Conservation (phyloP, 1,284 basidiomycete species). For the Meira miltonrushii region DNA sequence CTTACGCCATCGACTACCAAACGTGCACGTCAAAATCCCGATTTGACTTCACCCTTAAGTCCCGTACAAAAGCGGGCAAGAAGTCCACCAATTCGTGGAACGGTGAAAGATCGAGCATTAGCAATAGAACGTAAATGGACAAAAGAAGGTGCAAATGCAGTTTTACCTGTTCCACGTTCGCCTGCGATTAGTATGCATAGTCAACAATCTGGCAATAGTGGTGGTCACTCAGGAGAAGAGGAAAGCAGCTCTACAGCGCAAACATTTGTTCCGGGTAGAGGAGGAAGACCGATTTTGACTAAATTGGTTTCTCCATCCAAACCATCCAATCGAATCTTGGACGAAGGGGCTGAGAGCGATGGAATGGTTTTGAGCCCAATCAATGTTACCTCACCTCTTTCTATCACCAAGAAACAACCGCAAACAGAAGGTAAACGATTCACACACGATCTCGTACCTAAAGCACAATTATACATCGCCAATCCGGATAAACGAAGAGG, state of each 20-base stretch:
- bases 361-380: not conserved
- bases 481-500: constrained; percentile 25
- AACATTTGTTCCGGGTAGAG: constrained; percentile 7
- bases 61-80: constrained; percentile 13
- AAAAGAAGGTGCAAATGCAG: constrained; percentile 1
- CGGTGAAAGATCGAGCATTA: constrained; percentile 30
- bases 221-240: not conserved
- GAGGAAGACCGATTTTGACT: constrained; percentile 8
- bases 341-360: not conserved
- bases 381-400: not conserved
- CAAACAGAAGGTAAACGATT: constrained; percentile 8
- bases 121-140: constrained; percentile 27
- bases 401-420: not conserved
- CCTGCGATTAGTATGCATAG: not conserved
- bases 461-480: constrained; percentile 38
- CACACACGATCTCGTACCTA: constrained; percentile 30
- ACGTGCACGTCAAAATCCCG: constrained; percentile 31
- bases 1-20: constrained; percentile 42
- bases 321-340: not conserved
- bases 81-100: constrained; percentile 7
- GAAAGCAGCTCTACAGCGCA: not conserved
- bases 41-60: constrained; percentile 30
- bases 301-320: not conserved
- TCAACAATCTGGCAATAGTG: not conserved
- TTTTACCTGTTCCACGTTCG: constrained; percentile 6